phyloP scores from a whole-genome alignment of 495 filamentous ascomycete genomes.

The Hypoxylon lienhwacheense region DNA sequence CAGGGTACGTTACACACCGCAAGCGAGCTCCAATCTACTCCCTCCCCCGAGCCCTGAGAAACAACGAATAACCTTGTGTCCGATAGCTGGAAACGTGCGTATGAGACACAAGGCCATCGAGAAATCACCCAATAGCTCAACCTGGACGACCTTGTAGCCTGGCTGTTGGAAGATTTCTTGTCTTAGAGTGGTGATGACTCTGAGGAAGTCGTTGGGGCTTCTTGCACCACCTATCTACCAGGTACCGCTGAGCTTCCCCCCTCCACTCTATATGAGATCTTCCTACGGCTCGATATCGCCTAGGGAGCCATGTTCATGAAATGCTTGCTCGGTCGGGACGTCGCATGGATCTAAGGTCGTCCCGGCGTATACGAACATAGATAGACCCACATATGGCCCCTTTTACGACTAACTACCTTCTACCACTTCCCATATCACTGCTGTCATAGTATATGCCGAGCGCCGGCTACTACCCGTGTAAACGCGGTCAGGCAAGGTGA shows the following conservation, averaged over 20 bases:
- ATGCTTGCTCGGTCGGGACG: constrained; percentile 27
- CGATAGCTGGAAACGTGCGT: constrained; percentile 21
- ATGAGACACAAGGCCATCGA: constrained; percentile 13
- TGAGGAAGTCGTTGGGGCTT: constrained; percentile 12
- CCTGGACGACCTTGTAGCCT: neutral
- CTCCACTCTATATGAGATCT: constrained; percentile 13
- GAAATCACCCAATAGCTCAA: constrained; percentile 12
- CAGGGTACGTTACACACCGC: constrained; percentile 13
- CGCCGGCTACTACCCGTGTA: neutral
- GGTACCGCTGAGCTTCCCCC: neutral
- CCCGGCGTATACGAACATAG: constrained; percentile 18
- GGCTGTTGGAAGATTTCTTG: constrained; percentile 12
- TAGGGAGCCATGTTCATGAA: constrained; percentile 12
- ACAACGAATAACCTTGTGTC: constrained; percentile 26
- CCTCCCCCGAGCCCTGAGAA: neutral
- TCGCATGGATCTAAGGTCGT: constrained; percentile 22
- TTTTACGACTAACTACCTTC: constrained; percentile 9
- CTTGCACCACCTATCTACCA: constrained; percentile 12
- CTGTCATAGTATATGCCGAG: constrained; percentile 14
- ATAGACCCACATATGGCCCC: constrained; percentile 16
- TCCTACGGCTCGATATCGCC: neutral
- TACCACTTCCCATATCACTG: no score
- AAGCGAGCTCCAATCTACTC: constrained; percentile 5
- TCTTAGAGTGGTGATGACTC: constrained; percentile 23
- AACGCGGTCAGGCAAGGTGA: neutral